phyloP scores from a whole-genome alignment of 306 rosid species.

The Malus sylvestris region DNA sequence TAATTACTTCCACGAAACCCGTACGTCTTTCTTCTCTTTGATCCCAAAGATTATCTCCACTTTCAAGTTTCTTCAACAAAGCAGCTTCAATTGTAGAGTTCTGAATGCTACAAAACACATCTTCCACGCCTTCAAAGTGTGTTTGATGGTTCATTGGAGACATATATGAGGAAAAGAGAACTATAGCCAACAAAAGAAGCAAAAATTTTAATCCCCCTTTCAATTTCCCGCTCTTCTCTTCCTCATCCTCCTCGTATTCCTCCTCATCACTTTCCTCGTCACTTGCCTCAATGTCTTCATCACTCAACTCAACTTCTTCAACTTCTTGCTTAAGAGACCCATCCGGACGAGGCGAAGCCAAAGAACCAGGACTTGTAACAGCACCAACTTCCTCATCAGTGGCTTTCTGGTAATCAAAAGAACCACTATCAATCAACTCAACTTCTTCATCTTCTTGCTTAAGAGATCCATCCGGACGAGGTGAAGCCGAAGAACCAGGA shows the following conservation, averaged over 20 bases:
- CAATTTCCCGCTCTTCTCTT: conserved; percentile 11
- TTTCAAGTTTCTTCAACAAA: background rate
- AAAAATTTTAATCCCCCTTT: conserved; percentile 17
- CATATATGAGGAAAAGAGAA: conserved; percentile 13
- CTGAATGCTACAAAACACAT: conserved; percentile 8
- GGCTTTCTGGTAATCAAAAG: too few species aligned
- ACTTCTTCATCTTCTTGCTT: too few species aligned
- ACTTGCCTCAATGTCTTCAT: conserved; percentile 1
- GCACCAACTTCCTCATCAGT: too few species aligned
- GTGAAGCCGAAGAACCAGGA: too few species aligned
- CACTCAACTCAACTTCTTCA: conserved; percentile 12
- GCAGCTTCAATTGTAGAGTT: conserved; percentile 16
- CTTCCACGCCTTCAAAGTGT: background rate
- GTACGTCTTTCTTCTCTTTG: background rate
- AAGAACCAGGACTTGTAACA: too few species aligned
- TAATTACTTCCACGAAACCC: background rate
- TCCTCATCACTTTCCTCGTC: conserved; percentile 10
- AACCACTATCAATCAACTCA: too few species aligned
- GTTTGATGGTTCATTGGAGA: conserved; percentile 15
- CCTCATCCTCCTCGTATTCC: conserved; percentile 18
- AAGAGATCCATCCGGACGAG: too few species aligned
- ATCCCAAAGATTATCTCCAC: conserved; percentile 5
- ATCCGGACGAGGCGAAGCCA: too few species aligned
- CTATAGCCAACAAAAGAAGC: conserved; percentile 10
- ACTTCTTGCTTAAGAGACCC: background rate